A percentile compares a stretch with the other conserved stretches of the same genome.
Conservation (phyloP, 2,329 filamentous ascomycete genomes). For the Arthrobotrys megalospora region DNA sequence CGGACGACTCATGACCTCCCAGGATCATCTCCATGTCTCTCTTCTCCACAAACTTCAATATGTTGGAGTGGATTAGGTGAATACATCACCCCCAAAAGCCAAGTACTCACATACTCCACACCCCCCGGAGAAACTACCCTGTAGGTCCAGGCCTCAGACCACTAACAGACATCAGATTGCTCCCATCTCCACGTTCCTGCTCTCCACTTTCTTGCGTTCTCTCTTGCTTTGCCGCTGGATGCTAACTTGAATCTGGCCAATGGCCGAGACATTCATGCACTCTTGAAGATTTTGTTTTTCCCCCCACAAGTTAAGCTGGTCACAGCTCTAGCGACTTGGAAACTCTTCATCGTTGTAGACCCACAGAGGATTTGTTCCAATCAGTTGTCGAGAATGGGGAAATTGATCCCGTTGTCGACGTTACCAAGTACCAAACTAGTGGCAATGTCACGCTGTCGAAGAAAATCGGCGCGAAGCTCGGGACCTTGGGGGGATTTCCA, state of each 20-base stretch:
- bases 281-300: constrained; percentile 17
- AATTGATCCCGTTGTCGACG: not conserved
- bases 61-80: constrained; percentile 7
- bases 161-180: constrained; percentile 32
- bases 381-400: not conserved
- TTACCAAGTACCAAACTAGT: constrained; percentile 45
- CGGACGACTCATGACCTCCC: constrained; percentile 21
- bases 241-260: constrained; percentile 36
- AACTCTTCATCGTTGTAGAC: not conserved
- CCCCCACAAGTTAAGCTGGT: constrained; percentile 26
- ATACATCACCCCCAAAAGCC: not conserved
- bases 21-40: constrained; percentile 32
- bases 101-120: constrained; percentile 26
- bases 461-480: constrained; percentile 42
- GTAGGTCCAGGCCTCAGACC: constrained; percentile 44
- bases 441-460: constrained; percentile 37
- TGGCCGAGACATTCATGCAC: constrained; percentile 41
- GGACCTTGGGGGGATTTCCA: constrained; percentile 7
- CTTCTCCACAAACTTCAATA: constrained; percentile 38
- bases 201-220: constrained; percentile 37
- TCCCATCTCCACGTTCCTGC: constrained; percentile 39
- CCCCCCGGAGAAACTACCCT: constrained; percentile 53
- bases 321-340: constrained; percentile 12
- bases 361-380: constrained; percentile 19
- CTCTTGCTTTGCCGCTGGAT: constrained; percentile 35